Base-by-base conservation (phyloP, 176 grass and related monocot genomes). In the Aegilops bicornis region DNA sequence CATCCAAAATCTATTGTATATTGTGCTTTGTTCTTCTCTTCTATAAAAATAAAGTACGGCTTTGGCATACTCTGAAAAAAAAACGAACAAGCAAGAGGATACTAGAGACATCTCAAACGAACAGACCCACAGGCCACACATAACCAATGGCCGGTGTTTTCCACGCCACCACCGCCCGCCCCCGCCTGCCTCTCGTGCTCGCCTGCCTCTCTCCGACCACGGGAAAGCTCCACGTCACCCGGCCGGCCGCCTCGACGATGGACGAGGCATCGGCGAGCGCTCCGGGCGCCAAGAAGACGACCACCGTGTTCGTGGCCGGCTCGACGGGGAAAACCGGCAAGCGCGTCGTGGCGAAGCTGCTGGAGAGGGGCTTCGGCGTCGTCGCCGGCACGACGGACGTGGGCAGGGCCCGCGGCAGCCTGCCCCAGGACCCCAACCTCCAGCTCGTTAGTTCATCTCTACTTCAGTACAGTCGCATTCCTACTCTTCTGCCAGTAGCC, bases 301-400 rank as follows among this genome's bases (percentile, higher is more conserved):
- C 71, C 82, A 95, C 88, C 60, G 81, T 92, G 24, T 95, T 95
- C 82, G 90, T 95, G 47, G 93, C 90, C 27, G 90, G 92, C 33
- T 95, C 93, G 10, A 95, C 90, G 8, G 93, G 93, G 25, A 54
- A 86, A 39, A 95, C 93, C n/a, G 90, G 93, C 79, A 92, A 86
- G 85, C 83, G 88, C 69, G 73, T 95, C 56, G 90, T 95, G 30
- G 88, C 86, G 86, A 85, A 86, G 93, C 81, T 95, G 79, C 86
- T 95, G 23, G 77, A 83, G 67, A 89, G 22, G 60, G 88, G 90
- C 14, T 88, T 90, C 69, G 83, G 86, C 59, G 93, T 95, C 62
- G 68, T 89, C 37, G 90, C 93, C 27, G 93, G 93, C 22, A 89
- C 88, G 30, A 79, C 89, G 13, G 90, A 95, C 76, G 52, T 90